These are phyloP conservation scores for Colletotrichum graminicola DNA, from an alignment of 2,329 filamentous ascomycete genomes.

Conservation along the genomic window DNA sequence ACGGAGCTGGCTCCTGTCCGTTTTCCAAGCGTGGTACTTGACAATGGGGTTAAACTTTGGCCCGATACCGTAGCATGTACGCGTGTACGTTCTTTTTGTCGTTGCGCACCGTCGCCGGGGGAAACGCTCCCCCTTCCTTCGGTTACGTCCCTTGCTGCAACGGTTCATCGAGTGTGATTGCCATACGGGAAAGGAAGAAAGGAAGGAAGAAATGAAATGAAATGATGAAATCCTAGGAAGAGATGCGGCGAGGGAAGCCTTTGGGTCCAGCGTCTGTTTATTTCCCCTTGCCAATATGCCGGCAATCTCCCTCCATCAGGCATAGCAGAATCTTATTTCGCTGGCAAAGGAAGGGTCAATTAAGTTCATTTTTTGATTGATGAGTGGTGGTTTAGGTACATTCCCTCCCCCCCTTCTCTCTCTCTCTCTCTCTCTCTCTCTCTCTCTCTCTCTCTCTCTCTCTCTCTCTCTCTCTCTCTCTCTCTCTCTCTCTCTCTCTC, in stretches of 20 bases:
- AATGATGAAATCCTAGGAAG: too few relatives aligned
- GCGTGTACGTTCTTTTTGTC: too few relatives aligned
- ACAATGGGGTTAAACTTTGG: too few relatives aligned
- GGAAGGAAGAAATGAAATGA: too few relatives aligned
- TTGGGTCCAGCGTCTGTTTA: too few relatives aligned
- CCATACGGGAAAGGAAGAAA: too few relatives aligned
- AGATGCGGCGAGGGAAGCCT: too few relatives aligned
- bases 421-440: neutral
- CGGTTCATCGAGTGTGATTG: neutral
- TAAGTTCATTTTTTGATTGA: neutral
- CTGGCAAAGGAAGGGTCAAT: neutral
- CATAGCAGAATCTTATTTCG: neutral
- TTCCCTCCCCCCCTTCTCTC: too few relatives aligned
- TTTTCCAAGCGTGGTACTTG: neutral
- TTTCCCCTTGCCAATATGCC: too few relatives aligned
- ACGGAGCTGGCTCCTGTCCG: constrained; percentile 23
- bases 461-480: neutral
- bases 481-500: too few relatives aligned
- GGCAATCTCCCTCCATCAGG: too few relatives aligned
- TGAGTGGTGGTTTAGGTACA: constrained; percentile 1
- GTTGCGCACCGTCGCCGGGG: neutral
- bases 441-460: neutral
- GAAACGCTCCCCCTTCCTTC: neutral
- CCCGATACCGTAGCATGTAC: too few relatives aligned
- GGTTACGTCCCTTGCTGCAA: neutral